Evolutionary conservation across 2,329 filamentous ascomycete genomes (phyloP).

Genomic region (Cryphonectria carpinicola): DNA sequence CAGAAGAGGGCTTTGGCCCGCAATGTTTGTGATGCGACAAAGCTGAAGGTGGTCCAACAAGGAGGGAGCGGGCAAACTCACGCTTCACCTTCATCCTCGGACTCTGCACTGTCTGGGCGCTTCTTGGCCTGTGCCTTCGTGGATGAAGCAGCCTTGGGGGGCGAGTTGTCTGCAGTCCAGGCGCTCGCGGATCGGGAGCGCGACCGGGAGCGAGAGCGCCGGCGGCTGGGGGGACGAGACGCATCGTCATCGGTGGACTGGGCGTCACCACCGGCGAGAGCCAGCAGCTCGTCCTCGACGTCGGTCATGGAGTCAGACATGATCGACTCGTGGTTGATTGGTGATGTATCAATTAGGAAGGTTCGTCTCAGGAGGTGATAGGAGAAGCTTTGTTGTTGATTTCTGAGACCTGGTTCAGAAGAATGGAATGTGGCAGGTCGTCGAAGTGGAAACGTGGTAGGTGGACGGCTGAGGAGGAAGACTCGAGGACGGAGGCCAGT

Average conservation of each 20-base stretch:
- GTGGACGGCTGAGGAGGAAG: background rate
- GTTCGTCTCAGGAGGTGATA: background rate
- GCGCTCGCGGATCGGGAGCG: conserved; percentile 38
- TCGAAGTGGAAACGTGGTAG: background rate
- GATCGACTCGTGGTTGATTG: conserved; percentile 33
- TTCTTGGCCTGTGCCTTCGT: conserved; percentile 49
- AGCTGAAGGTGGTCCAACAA: conserved; percentile 13
- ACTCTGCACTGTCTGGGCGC: conserved; percentile 61
- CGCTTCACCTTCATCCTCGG: conserved; percentile 81
- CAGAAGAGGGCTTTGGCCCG: background rate
- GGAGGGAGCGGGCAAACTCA: conserved; percentile 54
- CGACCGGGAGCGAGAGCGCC: conserved; percentile 53
- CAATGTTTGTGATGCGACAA: background rate
- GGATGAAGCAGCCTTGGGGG: conserved; percentile 38
- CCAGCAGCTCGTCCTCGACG: conserved; percentile 90
- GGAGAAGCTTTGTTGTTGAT: background rate
- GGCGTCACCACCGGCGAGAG: conserved; percentile 77
- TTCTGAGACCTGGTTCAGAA: background rate
- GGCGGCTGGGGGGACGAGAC: conserved; percentile 57
- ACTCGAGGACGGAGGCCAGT: background rate
- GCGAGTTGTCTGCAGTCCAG: conserved; percentile 18
- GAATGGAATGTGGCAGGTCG: background rate
- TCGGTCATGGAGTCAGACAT: conserved; percentile 68
- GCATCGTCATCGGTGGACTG: conserved; percentile 63
- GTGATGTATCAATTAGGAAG: background rate